Evolutionary conservation across 2,329 filamentous ascomycete genomes (phyloP), one percentile per base, ranked within the genome.

Genomic region (Neoscytalidium dimidiatum): DNA sequence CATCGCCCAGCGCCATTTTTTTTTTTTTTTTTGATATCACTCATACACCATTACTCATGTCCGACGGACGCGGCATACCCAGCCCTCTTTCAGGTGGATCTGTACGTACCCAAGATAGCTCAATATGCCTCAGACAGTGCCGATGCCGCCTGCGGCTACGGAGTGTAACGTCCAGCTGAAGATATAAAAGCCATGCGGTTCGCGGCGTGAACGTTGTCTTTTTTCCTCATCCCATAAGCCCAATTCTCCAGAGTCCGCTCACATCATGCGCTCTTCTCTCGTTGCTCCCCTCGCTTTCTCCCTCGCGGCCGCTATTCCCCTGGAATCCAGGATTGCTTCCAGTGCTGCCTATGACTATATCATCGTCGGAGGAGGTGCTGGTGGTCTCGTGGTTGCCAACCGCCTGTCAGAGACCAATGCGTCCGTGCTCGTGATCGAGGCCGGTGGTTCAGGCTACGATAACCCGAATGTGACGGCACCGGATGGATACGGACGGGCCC

Each of bases 371-470:
- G 76, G 74, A 71, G 67, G 67, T 46, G 84, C 82, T 4, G 81
- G 82, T 28, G 82, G 82, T 23, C 79, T 78, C 62, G 77, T 77
- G 5, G 77, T 87, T 23, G 84, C 84, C 11, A 79, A 80, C 9
- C 81, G 84, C 29, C 79, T 86, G 4, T 82, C 84, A 1, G 81
- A 86, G 68, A 76, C 79, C 4, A 77, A 84, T 4, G 82, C 83
- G 33, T 75, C 69, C 4, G 72, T 81, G 23, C 75, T 80, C 2
- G 71, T 70, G 13, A 66, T 70, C 33, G 68, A 70, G 46, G 68
- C 68, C n/a, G 68, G 68, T 23, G 72, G 67, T 52, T 71, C 69
- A 3, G 73, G 70, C 7, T 71, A 68, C 58, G 66, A 69, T 57
- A 75, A 76, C 33, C 67, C 70, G 3, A 72, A 74, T 56, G 74